phyloP scores from a whole-genome alignment of 495 filamentous ascomycete genomes.

The Aspergillus heteromorphus region DNA sequence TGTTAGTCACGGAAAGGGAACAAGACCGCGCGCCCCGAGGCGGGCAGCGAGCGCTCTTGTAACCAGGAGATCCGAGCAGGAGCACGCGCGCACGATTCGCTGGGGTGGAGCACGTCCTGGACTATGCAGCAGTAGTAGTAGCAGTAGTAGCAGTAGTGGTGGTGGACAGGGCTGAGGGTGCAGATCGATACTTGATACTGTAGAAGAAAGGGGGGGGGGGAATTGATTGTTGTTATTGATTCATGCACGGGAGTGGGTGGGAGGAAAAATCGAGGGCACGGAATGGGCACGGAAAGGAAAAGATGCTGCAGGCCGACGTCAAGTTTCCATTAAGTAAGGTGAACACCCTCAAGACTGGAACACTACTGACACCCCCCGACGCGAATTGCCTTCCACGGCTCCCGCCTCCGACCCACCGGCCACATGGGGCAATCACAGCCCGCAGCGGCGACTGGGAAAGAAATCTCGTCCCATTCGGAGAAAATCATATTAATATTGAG shows the following conservation, averaged over 20 bases:
- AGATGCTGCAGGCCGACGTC: constrained; percentile 7
- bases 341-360: background rate
- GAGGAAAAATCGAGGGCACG: background rate
- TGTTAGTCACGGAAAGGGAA: constrained; percentile 45
- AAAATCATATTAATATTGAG: too few relatives aligned
- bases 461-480: too few relatives aligned
- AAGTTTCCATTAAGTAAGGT: constrained; percentile 21
- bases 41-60: constrained; percentile 25
- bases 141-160: too few relatives aligned
- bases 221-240: background rate
- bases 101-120: constrained; percentile 5
- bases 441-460: background rate
- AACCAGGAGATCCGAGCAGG: background rate
- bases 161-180: constrained; percentile 3
- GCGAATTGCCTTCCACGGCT: background rate
- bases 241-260: background rate
- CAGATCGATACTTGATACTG: too few relatives aligned
- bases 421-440: background rate
- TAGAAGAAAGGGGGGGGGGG: background rate
- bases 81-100: constrained; percentile 1
- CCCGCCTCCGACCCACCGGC: background rate
- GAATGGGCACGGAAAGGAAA: background rate
- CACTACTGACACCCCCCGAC: background rate
- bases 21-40: constrained; percentile 18
- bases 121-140: constrained; percentile 3